phyloP scores from a whole-genome alignment of 2,329 filamentous ascomycete species.

The Fusarium sp. region DNA sequence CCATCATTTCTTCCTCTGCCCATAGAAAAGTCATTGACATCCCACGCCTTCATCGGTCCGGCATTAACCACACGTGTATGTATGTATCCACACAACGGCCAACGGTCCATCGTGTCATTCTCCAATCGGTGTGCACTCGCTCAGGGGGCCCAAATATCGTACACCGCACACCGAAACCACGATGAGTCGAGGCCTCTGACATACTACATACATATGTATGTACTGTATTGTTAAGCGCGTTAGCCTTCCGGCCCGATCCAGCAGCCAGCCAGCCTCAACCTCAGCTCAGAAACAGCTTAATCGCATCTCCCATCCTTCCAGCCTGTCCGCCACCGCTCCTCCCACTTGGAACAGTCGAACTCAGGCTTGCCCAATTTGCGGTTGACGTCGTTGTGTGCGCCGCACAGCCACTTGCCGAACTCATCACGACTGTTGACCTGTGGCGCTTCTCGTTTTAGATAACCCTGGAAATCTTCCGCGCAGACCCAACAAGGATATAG shows the following conservation, averaged over 20 bases:
- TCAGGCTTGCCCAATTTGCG: slow-evolving; percentile 86
- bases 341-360: slow-evolving; percentile 92
- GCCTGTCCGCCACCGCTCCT: slow-evolving; percentile 93
- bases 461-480: slow-evolving; percentile 87
- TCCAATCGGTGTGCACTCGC: background rate
- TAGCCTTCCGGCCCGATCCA: slow-evolving; percentile 7
- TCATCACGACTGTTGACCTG: slow-evolving; percentile 67
- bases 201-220: background rate
- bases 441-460: slow-evolving; percentile 78
- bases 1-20: slow-evolving; percentile 3
- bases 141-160: slow-evolving; percentile 7
- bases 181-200: background rate
- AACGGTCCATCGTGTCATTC: slow-evolving; percentile 16
- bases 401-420: slow-evolving; percentile 84
- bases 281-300: slow-evolving; percentile 46
- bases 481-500: slow-evolving; percentile 97
- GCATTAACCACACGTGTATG: slow-evolving; percentile 11
- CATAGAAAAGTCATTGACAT: background rate
- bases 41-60: slow-evolving; percentile 17
- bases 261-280: slow-evolving; percentile 13
- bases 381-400: slow-evolving; percentile 89
- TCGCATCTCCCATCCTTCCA: slow-evolving; percentile 77
- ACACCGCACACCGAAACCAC: slow-evolving; percentile 31
- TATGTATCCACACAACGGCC: slow-evolving; percentile 19
- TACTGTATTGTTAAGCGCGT: background rate